These are phyloP conservation scores for Pulveroboletus frians DNA, from an alignment of 768 basidiomycete genomes.

Conservation along the genomic window DNA sequence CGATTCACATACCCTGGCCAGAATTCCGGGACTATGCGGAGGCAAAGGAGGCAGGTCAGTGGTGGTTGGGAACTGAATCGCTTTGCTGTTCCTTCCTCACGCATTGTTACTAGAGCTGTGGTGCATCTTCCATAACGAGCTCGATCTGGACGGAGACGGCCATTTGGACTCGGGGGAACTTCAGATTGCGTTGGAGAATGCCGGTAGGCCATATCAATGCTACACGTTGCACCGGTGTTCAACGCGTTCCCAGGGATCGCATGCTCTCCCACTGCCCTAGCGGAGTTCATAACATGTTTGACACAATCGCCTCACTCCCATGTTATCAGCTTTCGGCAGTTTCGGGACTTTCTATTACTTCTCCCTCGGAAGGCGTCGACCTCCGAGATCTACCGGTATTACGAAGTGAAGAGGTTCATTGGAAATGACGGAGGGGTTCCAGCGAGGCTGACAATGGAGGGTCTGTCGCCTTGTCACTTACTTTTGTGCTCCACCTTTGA, in stretches of 20 bases:
- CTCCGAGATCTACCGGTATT: slow-evolving; percentile 82
- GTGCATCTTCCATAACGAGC: slow-evolving; percentile 85
- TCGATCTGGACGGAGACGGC: slow-evolving; percentile 88
- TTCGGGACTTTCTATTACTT: slow-evolving; percentile 85
- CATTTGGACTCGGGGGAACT: slow-evolving; percentile 66
- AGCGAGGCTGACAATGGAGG: slow-evolving; percentile 86
- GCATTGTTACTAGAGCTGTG: slow-evolving; percentile 61
- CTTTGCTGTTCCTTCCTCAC: slow-evolving; percentile 14
- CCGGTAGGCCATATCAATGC: slow-evolving; percentile 46
- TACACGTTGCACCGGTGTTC: slow-evolving; percentile 16
- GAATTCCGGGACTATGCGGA: slow-evolving; percentile 73
- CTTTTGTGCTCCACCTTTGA: slow-evolving; percentile 19
- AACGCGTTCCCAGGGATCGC: slow-evolving; percentile 53
- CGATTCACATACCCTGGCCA: slow-evolving; percentile 56
- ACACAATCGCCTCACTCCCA: slow-evolving; percentile 67
- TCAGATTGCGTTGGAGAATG: slow-evolving; percentile 56
- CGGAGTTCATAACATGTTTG: slow-evolving; percentile 77
- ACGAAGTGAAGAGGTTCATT: slow-evolving; percentile 61
- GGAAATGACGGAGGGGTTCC: slow-evolving; percentile 74
- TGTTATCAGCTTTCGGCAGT: slow-evolving; percentile 75
- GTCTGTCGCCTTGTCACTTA: slow-evolving; percentile 36
- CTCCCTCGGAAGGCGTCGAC: slow-evolving; percentile 77
- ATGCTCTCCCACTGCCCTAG: slow-evolving; percentile 61
- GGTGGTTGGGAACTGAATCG: slow-evolving; percentile 9
- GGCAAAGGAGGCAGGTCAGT: slow-evolving; percentile 75